Base-by-base conservation (phyloP, 2,329 filamentous ascomycete genomes). In the Ceratocystis cubensis region DNA sequence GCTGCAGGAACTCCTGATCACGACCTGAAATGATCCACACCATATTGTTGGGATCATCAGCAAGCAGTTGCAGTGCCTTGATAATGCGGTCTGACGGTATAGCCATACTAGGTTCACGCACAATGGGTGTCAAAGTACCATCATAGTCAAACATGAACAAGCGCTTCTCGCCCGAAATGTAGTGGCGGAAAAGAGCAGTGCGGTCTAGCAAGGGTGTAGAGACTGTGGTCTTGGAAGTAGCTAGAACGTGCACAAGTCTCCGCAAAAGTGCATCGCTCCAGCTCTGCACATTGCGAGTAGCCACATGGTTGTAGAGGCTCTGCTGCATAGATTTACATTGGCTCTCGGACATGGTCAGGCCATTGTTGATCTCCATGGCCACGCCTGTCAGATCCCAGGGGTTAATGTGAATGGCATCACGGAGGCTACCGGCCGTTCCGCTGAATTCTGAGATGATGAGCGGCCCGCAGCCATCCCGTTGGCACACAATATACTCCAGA, bases 91-190 rank as follows among this genome's bases (percentile, higher is more conserved):
- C 87, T 0, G 92, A 93, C 0, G 94, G 94, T 48, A 96, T 86
- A 2, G 94, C 94, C 4, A 91, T 87, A 70, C 88, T 87, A 1
- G 94, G 94, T 72, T 97, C 91, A 71, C 88, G 88, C 66, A 97
- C 94, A 71, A 99, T 97, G 0, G 92, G 90, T 2, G 94, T 97
- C 65, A 99, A 82, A 0, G 94, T 99, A 61, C 94, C 94, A 74
- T 99, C 94, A 73, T 99, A 99, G 77, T 99, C 94, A 74, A 97
- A 96, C 89, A 99, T 93, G 79, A 97, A 96, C 2, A 99, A 80
- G 10, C 94, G 86, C 76, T 89, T 90, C 69, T 83, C 83, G 2
- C 91, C 86, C 48, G 82, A 79, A 68, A 85, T 84, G 75, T 96
- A 97, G 68, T 87, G 86, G 65, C 81, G 78, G 46, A 96, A 79